Base-by-base conservation (phyloP, 2,329 filamentous ascomycete genomes). In the Ceratocystiopsis minuta region DNA sequence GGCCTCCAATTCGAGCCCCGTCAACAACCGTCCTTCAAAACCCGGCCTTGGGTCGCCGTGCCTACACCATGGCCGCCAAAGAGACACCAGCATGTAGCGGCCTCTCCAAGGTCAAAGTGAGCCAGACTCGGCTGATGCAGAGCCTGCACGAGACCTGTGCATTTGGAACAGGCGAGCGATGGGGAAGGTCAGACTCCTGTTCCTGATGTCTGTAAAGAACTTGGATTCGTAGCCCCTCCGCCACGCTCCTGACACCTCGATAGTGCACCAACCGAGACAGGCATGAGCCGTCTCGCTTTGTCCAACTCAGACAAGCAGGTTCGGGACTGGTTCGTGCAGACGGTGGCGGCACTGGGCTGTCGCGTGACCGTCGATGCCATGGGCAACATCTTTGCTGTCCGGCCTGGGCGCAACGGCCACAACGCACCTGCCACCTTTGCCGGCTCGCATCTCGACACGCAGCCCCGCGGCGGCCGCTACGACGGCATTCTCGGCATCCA, bases 331-430 rank as follows among this genome's bases (percentile, higher is more conserved):
- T 86, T 88, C 49, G 67, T 76, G 0, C 55, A 75, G 16, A 76
- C 73, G 0, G 74, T 72, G 1, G 58, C 71, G 50, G 60, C 60
- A 0, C 60, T 87, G 0, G 78, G 76, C 10, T 88, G 82, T 55
- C 64, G 66, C 3, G 65, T 80, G 6, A 76, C 68, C 0, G 57
- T 84, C 1, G 83, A 90, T 53, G 64, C 71, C 17, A 86, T 88
- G 72, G 82, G 82, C n/a, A 88, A 88, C 49, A 80, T 80, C 43
- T 88, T 88, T 54, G 82, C 82, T 1, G 64, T 83, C 4, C 68
- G 78, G 2, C 70, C 75, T 3, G 81, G 82, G 1, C 60, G 68
- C 42, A 59, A 60, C 38, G 60, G 65, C n/a, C 64, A 70, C 1
- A n/a, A 36, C 15, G 70, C 72, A 1, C 65, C 72, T 10, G 68